Conservation (phyloP, 768 basidiomycete species). For the Lanmaoa rubissima region DNA sequence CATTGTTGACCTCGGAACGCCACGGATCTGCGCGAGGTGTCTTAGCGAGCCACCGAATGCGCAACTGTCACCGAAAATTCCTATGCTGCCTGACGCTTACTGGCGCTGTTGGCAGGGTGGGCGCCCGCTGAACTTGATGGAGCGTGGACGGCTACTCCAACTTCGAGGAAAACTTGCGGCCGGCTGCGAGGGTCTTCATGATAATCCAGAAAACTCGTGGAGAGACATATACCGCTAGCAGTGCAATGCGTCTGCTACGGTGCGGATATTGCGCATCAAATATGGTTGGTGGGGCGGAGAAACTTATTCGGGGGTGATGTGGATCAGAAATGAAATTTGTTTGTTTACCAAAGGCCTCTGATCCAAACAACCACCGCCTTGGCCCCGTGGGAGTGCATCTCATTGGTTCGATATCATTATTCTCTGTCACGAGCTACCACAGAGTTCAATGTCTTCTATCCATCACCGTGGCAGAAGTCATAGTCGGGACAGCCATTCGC, state of each 20-base stretch:
- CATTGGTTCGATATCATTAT: conserved; percentile 1
- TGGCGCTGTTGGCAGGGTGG: conserved; percentile 3
- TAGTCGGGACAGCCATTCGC: conserved; percentile 18
- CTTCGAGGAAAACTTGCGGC: conserved; percentile 28
- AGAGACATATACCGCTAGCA: conserved; percentile 1
- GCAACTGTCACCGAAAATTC: background rate
- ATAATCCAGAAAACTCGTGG: conserved; percentile 19
- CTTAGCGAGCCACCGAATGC: background rate
- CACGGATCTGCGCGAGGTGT: background rate
- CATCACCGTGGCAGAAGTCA: conserved; percentile 24
- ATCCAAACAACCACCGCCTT: conserved; percentile 26
- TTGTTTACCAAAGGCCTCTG: conserved; percentile 30
- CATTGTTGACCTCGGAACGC: conserved; percentile 4
- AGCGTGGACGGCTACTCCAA: conserved; percentile 1
- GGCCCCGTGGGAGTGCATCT: background rate
- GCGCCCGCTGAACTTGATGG: conserved; percentile 6
- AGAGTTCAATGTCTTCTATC: conserved; percentile 18
- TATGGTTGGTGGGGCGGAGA: conserved; percentile 6
- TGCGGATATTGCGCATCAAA: conserved; percentile 28
- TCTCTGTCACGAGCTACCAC: background rate
- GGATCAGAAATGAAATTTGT: conserved; percentile 12
- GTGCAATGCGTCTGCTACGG: conserved; percentile 22
- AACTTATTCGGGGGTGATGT: conserved; percentile 19
- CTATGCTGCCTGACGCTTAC: background rate
- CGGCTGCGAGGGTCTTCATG: conserved; percentile 18